Evolutionary conservation across 1,284 basidiomycete genomes (phyloP).

Genomic region (Tremellales sp.): DNA sequence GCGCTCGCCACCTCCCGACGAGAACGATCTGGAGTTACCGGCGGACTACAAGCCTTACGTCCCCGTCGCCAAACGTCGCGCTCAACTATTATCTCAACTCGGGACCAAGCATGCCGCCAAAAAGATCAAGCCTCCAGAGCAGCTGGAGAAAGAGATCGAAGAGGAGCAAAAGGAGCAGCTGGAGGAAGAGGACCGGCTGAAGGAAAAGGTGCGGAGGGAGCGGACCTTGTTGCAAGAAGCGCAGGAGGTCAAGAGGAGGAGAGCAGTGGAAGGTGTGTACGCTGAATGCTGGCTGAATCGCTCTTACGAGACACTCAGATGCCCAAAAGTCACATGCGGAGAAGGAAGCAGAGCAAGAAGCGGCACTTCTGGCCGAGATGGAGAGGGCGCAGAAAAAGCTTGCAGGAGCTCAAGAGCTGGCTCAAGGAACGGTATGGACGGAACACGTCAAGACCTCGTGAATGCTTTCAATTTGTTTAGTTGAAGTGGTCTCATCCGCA

Average conservation of each 20-base stretch:
- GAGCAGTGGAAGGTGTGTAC: conserved; percentile 69
- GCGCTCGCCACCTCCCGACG: conserved; percentile 13
- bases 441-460: conserved; percentile 80
- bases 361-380: conserved; percentile 85
- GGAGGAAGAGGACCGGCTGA: conserved; percentile 66
- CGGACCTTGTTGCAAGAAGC: conserved; percentile 83
- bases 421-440: conserved; percentile 85
- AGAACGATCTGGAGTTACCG: conserved; percentile 51
- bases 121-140: conserved; percentile 57
- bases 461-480: conserved; percentile 28
- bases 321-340: conserved; percentile 78
- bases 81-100: conserved; percentile 73
- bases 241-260: conserved; percentile 81
- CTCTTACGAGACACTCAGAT: conserved; percentile 54
- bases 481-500: conserved; percentile 8
- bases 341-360: conserved; percentile 81
- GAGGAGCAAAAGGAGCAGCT: conserved; percentile 63
- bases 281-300: not conserved
- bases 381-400: conserved; percentile 80
- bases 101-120: conserved; percentile 51
- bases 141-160: conserved; percentile 57
- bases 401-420: conserved; percentile 85
- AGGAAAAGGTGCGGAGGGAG: conserved; percentile 72
- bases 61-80: conserved; percentile 77
- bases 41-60: conserved; percentile 74